These are phyloP conservation scores for Tetracladium marchalianum DNA, from an alignment of 495 filamentous ascomycete genomes.

Conservation along the genomic window DNA sequence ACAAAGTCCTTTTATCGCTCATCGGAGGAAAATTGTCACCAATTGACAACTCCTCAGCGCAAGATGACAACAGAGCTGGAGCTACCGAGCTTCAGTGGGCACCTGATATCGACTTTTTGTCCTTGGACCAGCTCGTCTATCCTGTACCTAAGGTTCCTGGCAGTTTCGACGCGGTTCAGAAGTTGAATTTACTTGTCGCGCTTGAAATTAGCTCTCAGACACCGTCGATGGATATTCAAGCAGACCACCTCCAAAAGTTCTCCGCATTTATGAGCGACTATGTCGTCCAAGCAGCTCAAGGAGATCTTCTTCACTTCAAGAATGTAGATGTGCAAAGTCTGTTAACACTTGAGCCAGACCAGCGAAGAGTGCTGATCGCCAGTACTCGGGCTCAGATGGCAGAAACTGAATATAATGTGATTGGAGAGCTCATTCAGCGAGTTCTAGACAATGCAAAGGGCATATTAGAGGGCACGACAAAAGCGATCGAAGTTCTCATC, in stretches of 20 bases:
- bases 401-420: background rate
- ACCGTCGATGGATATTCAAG: no score
- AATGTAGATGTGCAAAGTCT: background rate
- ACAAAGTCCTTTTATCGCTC: no score
- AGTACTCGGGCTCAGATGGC: background rate
- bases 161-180: no score
- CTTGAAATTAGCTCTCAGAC: no score
- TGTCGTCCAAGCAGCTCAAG: background rate
- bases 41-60: background rate
- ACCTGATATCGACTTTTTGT: background rate
- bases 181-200: no score
- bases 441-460: background rate
- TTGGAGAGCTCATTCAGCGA: background rate
- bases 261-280: background rate
- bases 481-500: constrained; percentile 13
- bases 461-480: constrained; percentile 8
- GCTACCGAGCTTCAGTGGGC: background rate
- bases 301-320: background rate
- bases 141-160: background rate
- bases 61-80: background rate
- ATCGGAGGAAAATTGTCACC: background rate
- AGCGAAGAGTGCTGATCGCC: background rate
- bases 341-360: background rate
- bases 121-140: background rate
- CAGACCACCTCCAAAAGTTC: background rate